Percentiles rank a stretch among this genome's conserved stretches.
Conservation (phyloP, 257 asterid species). For the Primulina huaijiensis region DNA sequence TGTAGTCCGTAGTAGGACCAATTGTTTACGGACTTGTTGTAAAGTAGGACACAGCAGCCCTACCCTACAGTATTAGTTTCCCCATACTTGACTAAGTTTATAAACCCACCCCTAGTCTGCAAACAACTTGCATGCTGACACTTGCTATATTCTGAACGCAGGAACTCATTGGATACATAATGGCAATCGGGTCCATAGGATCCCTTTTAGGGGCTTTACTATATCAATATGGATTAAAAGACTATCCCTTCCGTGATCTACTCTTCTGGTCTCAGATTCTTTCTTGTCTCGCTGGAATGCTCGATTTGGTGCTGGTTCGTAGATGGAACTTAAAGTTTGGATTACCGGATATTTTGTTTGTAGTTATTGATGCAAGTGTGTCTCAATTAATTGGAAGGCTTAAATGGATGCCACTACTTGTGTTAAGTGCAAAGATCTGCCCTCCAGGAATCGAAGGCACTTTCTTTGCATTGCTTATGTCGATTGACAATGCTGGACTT, state of each 20-base stretch:
- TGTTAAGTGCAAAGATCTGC: conserved; percentile 76
- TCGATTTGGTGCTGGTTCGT: conserved; percentile 63
- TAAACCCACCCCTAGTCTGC: not conserved
- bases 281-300: conserved; percentile 73
- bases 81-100: not conserved
- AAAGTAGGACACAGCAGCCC: not conserved
- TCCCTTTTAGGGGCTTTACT: conserved; percentile 70
- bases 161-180: conserved; percentile 72
- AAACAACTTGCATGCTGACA: not conserved
- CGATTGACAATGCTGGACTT: conserved; percentile 80
- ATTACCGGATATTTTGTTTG: conserved; percentile 63
- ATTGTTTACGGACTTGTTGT: not conserved
- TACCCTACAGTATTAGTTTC: not conserved
- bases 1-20: not conserved
- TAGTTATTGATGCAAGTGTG: conserved; percentile 78
- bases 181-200: conserved; percentile 84
- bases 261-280: conserved; percentile 81
- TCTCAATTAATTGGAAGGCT: conserved; percentile 71
- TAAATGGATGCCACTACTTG: conserved; percentile 97
- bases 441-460: conserved; percentile 94
- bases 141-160: conserved; percentile 28
- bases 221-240: conserved; percentile 62
- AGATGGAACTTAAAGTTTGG: conserved; percentile 71
- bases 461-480: conserved; percentile 86
- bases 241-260: conserved; percentile 66